phyloP scores from a whole-genome alignment of 768 basidiomycete genomes.

The Mycena vitilis region DNA sequence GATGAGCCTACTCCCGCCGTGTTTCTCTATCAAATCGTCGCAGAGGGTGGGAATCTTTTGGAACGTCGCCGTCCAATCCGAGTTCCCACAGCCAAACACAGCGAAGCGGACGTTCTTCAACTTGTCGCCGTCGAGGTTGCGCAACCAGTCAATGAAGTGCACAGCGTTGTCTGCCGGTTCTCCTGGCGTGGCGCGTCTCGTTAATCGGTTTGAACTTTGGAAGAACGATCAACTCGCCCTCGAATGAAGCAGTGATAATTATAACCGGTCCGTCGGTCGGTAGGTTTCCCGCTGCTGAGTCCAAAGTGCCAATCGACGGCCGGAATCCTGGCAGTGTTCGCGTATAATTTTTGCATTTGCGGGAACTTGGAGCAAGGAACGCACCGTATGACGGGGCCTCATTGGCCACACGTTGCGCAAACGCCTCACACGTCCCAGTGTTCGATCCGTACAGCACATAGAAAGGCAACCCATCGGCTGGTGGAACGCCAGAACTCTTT shows the following conservation, averaged over 20 bases:
- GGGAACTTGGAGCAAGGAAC: background rate
- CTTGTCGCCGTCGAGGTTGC: constrained; percentile 41
- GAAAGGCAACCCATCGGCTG: constrained; percentile 40
- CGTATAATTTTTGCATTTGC: no score
- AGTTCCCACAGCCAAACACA: constrained; percentile 64
- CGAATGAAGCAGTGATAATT: constrained; percentile 60
- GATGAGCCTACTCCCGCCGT: constrained; percentile 51
- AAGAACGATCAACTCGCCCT: constrained; percentile 39
- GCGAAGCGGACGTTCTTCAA: constrained; percentile 51
- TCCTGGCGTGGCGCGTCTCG: constrained; percentile 36
- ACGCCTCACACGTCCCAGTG: constrained; percentile 60
- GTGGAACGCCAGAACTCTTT: background rate
- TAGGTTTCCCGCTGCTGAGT: constrained; percentile 49
- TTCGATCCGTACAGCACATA: constrained; percentile 61
- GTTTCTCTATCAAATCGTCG: constrained; percentile 48
- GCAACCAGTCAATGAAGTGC: constrained; percentile 57
- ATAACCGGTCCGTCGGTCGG: constrained; percentile 58
- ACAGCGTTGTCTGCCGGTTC: constrained; percentile 63
- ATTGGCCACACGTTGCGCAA: constrained; percentile 57
- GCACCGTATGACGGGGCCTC: constrained; percentile 52
- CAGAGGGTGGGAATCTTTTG: constrained; percentile 57
- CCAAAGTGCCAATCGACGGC: constrained; percentile 52
- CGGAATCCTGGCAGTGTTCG: constrained; percentile 58
- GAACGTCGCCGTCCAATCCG: constrained; percentile 61
- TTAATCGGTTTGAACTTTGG: background rate